Conservation (phyloP, 2,329 filamentous ascomycete genomes). For the Aspergillus transmontanensis region DNA sequence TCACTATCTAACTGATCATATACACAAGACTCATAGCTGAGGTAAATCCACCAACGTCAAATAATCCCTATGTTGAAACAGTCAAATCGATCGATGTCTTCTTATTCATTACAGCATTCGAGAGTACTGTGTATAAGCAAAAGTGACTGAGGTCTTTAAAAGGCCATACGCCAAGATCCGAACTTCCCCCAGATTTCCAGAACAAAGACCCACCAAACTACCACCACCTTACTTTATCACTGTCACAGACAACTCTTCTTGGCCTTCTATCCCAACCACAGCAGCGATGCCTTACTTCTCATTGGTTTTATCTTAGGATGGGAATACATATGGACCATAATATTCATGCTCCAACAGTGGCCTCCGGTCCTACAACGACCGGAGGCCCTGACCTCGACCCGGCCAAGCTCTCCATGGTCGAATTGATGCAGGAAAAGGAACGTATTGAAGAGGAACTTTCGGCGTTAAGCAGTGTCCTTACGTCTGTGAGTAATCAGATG, state of each 20-base stretch:
- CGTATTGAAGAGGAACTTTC: slow-evolving; percentile 83
- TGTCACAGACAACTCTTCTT: slow-evolving; percentile 8
- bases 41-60: neutral
- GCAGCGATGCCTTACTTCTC: neutral
- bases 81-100: neutral
- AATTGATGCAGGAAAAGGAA: slow-evolving; percentile 84
- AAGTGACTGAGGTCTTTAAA: neutral
- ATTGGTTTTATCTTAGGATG: slow-evolving; percentile 39
- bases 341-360: slow-evolving; percentile 69
- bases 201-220: slow-evolving; percentile 6
- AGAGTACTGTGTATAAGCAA: too few relatives aligned
- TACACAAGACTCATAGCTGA: neutral
- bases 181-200: slow-evolving; percentile 8
- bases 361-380: slow-evolving; percentile 72
- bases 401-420: slow-evolving; percentile 69
- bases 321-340: slow-evolving; percentile 64
- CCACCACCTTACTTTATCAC: slow-evolving; percentile 3
- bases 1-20: neutral
- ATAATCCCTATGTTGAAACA: neutral
- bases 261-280: slow-evolving; percentile 15
- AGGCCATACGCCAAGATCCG: slow-evolving; percentile 2
- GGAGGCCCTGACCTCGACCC: slow-evolving; percentile 60
- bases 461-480: slow-evolving; percentile 81
- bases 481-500: slow-evolving; percentile 64
- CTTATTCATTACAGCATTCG: neutral